A percentile compares a stretch with the other conserved stretches of the same genome.
These are phyloP conservation scores for Violaceomyces palustris DNA, from an alignment of 1,284 basidiomycete genomes.

Conservation along the genomic window DNA sequence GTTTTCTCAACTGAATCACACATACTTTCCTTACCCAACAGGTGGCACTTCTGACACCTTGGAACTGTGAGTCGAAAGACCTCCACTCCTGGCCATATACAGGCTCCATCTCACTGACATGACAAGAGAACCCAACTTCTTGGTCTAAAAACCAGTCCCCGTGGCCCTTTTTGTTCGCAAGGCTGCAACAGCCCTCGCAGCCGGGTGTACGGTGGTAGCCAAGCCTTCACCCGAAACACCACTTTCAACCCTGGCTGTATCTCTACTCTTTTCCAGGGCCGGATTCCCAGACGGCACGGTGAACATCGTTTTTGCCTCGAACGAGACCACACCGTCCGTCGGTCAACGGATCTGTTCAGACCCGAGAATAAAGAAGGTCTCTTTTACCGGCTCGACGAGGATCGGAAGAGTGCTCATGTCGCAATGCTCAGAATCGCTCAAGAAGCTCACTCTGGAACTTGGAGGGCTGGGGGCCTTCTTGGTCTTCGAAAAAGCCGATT, in stretches of 20 bases:
- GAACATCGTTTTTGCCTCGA: slow-evolving; percentile 19
- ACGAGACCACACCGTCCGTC: slow-evolving; percentile 15
- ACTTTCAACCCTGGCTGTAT: slow-evolving; percentile 14
- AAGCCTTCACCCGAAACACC: slow-evolving; percentile 22
- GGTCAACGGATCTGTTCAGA: slow-evolving; percentile 21
- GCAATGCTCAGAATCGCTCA: slow-evolving; percentile 52
- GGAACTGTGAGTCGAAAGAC: slow-evolving; percentile 18
- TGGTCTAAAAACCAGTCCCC: too few species aligned
- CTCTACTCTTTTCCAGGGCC: slow-evolving; percentile 11
- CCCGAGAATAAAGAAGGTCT: slow-evolving; percentile 14
- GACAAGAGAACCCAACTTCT: too few species aligned
- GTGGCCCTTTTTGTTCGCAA: slow-evolving; percentile 25
- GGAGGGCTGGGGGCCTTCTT: slow-evolving; percentile 84
- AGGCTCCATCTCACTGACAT: too few species aligned
- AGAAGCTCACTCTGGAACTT: slow-evolving; percentile 87
- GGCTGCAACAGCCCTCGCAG: slow-evolving; percentile 14
- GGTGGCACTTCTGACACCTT: slow-evolving; percentile 22
- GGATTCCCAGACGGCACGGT: slow-evolving; percentile 17
- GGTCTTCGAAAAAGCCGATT: slow-evolving; percentile 66
- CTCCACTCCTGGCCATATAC: too few species aligned
- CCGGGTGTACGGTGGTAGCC: slow-evolving; percentile 15
- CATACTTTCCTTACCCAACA: too few species aligned
- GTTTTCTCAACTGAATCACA: too few species aligned
- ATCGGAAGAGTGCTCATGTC: slow-evolving; percentile 22
- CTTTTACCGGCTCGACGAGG: slow-evolving; percentile 18